A percentile compares a stretch with the other conserved stretches of the same genome.
These are phyloP conservation scores for Phytophthora capsici DNA, from an alignment of 352 stramenopile genomes.

Conservation along the genomic window DNA sequence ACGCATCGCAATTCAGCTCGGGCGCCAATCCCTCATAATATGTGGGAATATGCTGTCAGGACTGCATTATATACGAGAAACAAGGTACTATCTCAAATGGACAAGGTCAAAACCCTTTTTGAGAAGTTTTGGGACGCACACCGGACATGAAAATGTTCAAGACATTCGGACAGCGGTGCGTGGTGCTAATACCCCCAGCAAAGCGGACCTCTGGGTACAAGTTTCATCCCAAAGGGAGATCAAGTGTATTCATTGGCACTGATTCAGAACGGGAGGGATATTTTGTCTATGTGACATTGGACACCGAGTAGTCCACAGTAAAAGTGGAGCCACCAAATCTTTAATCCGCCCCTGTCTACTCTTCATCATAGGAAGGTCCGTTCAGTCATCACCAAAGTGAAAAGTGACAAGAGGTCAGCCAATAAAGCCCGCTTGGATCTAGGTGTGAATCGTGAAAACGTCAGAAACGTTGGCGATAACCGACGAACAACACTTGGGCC, in stretches of 20 bases:
- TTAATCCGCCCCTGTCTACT: too few relatives aligned
- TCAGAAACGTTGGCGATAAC: too few relatives aligned
- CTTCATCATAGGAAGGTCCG: too few relatives aligned
- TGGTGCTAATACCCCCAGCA: neutral
- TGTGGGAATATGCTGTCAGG: neutral
- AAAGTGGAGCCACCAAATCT: neutral
- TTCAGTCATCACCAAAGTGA: too few relatives aligned
- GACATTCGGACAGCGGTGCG: neutral
- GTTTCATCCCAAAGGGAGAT: neutral
- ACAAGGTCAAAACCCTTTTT: neutral
- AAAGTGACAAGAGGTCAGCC: too few relatives aligned
- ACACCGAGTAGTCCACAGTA: slow-evolving; percentile 10
- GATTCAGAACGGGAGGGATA: slow-evolving; percentile 8
- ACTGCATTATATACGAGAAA: neutral
- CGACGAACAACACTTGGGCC: too few relatives aligned
- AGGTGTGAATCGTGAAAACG: too few relatives aligned
- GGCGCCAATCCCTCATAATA: neutral
- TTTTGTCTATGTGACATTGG: slow-evolving; percentile 22
- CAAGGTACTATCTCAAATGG: neutral
- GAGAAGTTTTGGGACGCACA: neutral
- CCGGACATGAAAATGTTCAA: neutral
- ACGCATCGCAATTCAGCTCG: neutral
- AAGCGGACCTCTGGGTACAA: neutral
- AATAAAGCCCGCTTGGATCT: too few relatives aligned
- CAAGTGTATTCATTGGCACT: neutral